These are phyloP conservation scores for Fusarium annulatum DNA, from an alignment of 2,329 filamentous ascomycete species.

Conservation along the genomic window DNA sequence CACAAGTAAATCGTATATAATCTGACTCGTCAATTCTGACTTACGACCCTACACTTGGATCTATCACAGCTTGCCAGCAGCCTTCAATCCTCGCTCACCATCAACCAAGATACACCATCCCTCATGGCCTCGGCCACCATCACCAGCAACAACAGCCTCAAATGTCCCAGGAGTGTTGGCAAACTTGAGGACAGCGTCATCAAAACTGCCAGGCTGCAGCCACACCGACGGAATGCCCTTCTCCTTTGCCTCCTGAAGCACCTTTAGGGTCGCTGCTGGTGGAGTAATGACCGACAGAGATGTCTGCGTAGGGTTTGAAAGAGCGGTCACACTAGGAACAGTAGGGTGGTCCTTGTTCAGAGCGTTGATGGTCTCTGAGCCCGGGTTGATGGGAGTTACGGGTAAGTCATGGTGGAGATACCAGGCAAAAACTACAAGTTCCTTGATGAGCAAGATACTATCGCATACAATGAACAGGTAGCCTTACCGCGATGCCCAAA, in stretches of 20 bases:
- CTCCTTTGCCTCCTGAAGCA: constrained; percentile 81
- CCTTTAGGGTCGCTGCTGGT: constrained; percentile 77
- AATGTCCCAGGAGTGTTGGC: constrained; percentile 72
- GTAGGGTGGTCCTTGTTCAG: constrained; percentile 68
- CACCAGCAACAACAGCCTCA: constrained; percentile 73
- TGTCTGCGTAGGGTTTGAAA: constrained; percentile 75
- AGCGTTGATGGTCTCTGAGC: constrained; percentile 71
- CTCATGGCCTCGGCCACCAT: constrained; percentile 73
- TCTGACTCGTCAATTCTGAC: not conserved
- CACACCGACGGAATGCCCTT: constrained; percentile 81
- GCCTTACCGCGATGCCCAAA: constrained; percentile 85
- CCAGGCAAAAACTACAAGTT: constrained; percentile 81
- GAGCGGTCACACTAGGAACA: constrained; percentile 70
- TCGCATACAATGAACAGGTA: not conserved
- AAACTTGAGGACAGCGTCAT: constrained; percentile 78
- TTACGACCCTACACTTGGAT: not conserved
- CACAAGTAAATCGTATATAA: not conserved
- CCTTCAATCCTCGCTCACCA: constrained; percentile 73
- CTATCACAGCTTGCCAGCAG: constrained; percentile 62
- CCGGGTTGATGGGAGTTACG: constrained; percentile 86
- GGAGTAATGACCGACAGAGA: constrained; percentile 89
- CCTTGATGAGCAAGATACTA: not conserved
- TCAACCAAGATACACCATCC: constrained; percentile 92
- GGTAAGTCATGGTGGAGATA: constrained; percentile 81
- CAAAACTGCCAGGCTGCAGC: constrained; percentile 91